phyloP scores from a whole-genome alignment of 306 rosid species.

The Malus sylvestris region DNA sequence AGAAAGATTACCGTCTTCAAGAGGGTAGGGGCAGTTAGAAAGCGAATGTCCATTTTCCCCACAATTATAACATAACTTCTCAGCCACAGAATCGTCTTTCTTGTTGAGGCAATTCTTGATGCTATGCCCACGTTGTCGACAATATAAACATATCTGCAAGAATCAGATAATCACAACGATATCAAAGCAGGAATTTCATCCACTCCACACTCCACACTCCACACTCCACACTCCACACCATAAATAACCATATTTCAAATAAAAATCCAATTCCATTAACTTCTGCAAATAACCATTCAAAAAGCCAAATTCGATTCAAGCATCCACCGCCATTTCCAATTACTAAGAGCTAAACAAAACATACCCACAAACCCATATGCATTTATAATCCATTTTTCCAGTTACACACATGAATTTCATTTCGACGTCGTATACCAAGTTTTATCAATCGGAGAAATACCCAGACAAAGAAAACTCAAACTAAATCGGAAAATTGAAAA shows the following conservation, averaged over 20 bases:
- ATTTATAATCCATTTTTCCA: not conserved
- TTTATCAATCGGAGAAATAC: not conserved
- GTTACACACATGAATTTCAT: not conserved
- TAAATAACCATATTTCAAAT: not conserved
- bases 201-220: not conserved
- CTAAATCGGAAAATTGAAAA: not conserved
- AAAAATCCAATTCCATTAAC: not conserved
- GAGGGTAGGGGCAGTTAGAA: conserved; percentile 52
- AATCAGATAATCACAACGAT: conserved; percentile 5
- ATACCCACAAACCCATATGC: not conserved
- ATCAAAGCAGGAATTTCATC: not conserved
- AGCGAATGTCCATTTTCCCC: conserved; percentile 80
- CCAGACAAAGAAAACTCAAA: not conserved
- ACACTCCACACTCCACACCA: not conserved
- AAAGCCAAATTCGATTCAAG: not conserved
- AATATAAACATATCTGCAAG: conserved; percentile 76
- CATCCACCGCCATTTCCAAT: not conserved
- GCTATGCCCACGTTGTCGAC: conserved; percentile 81
- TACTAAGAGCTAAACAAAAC: not conserved
- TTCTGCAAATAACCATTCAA: not conserved
- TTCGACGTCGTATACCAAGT: not conserved
- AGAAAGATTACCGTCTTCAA: conserved; percentile 48
- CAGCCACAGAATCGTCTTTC: conserved; percentile 29
- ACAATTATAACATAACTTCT: conserved; percentile 73
- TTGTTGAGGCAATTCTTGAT: conserved; percentile 70